Base-by-base conservation (phyloP, 257 asterid species). In the Vinca minor region DNA sequence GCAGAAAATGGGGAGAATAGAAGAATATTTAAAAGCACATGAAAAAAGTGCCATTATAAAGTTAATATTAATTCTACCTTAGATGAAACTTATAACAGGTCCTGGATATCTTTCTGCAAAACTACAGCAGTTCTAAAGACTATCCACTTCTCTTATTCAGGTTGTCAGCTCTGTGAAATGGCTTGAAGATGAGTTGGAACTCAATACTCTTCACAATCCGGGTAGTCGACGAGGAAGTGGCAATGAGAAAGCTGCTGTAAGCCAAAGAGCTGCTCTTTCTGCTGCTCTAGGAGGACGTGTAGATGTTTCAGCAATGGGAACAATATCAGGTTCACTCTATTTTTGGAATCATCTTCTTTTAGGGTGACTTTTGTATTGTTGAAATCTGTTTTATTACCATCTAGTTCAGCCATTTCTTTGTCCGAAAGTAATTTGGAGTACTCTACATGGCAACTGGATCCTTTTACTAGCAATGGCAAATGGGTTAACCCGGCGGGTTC, bases 141-240 rank as follows among this genome's bases (percentile, higher is more conserved):
- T 44, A 29, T 59, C 48, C 36, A 47, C 34, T 26, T 59, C 60
- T 59, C 26, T 65, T 75, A 68, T 50, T 42, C 83, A 93, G 99
- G 99, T 93, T 66, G 99, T 93, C 72, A 93, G 99, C 83, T 87
- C 99, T 63, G 97, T 93, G 73, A 89, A 93, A 73, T 93, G 99
- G 99, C 99, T 93, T 78, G 99, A 93, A 79, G 99, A 93, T 84
- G 99, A 93, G 86, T 83, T 93, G 87, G 99, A 93, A 82, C 94
- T 93, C 62, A 93, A 90, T 71, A 95, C 97, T 68, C 97, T 93
- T 75, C 99, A 93, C 74, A 89, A 87, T 81, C 98, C 98, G 57
- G 95, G 95, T 74, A 93, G 97, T 73, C 82, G 86, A 70, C 85
- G 87, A 54, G 99, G 96, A 32, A 87, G 78, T 69, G 97, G 96